Conservation (phyloP, 2,329 filamentous ascomycete species). For the Penicillium sp. region DNA sequence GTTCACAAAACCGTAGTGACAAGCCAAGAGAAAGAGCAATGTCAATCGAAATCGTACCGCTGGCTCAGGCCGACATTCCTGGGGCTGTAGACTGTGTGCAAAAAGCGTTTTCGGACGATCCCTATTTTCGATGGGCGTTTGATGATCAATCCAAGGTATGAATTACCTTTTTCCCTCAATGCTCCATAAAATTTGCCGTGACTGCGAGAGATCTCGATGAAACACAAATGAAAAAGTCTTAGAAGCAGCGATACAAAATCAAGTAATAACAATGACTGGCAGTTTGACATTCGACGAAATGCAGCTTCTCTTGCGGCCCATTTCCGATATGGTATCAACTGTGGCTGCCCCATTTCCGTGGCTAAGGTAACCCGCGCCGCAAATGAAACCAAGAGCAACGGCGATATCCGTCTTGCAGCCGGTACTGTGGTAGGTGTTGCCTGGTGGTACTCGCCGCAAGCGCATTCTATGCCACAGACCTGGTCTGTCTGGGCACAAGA, state of each 20-base stretch:
- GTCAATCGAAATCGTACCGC: slow-evolving; percentile 55
- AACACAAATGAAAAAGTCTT: background rate
- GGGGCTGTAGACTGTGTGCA: slow-evolving; percentile 66
- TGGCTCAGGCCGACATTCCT: slow-evolving; percentile 61
- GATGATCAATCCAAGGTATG: slow-evolving; percentile 56
- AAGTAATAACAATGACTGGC: slow-evolving; percentile 14
- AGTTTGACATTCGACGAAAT: slow-evolving; percentile 63
- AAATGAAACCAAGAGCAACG: slow-evolving; percentile 20
- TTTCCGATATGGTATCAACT: slow-evolving; percentile 66
- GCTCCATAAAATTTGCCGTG: background rate
- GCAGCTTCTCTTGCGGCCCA: slow-evolving; percentile 63
- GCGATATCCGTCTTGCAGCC: slow-evolving; percentile 10
- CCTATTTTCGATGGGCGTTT: slow-evolving; percentile 66
- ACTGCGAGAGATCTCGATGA: background rate
- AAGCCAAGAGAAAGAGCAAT: slow-evolving; percentile 33
- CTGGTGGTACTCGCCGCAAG: slow-evolving; percentile 67
- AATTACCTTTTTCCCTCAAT: slow-evolving; percentile 8
- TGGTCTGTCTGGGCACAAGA: slow-evolving; percentile 64
- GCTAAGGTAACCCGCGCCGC: slow-evolving; percentile 56
- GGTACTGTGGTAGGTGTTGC: slow-evolving; percentile 64
- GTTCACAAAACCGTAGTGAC: slow-evolving; percentile 20
- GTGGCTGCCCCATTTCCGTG: slow-evolving; percentile 65
- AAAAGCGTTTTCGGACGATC: slow-evolving; percentile 64
- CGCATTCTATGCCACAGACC: slow-evolving; percentile 48
- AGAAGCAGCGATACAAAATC: slow-evolving; percentile 4